These are phyloP conservation scores for Parmales sp. DNA, from an alignment of 108 stramenopile species.

Conservation along the genomic window DNA sequence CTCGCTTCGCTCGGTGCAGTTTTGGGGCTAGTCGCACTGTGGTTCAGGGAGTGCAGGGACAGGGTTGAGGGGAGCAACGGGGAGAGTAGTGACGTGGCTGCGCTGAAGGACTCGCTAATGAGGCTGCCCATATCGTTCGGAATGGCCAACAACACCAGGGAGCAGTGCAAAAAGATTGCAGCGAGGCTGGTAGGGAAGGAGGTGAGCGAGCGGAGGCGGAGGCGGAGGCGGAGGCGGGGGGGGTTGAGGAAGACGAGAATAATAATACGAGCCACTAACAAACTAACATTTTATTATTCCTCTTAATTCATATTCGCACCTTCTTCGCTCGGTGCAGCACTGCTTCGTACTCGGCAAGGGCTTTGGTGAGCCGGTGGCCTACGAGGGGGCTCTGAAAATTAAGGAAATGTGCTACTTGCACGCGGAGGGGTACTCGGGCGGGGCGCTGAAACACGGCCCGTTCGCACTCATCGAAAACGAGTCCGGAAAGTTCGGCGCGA, in stretches of 20 bases:
- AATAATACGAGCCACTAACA: no score
- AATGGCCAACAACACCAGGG: slow-evolving; percentile 83
- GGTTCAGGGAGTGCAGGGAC: slow-evolving; percentile 82
- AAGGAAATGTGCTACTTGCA: slow-evolving; percentile 99
- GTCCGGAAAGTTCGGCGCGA: slow-evolving; percentile 85
- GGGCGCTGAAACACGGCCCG: slow-evolving; percentile 98
- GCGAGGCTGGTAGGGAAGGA: slow-evolving; percentile 68
- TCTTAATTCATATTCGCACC: no score
- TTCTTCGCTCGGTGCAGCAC: no score
- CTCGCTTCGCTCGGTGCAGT: no score
- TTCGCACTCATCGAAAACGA: slow-evolving; percentile 89
- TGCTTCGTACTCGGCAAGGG: slow-evolving; percentile 93
- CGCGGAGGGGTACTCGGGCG: slow-evolving; percentile 97
- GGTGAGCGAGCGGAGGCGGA: no score
- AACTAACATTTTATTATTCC: no score
- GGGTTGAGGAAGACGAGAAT: no score
- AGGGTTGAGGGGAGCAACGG: slow-evolving; percentile 40
- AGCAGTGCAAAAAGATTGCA: slow-evolving; percentile 73
- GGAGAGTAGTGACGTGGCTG: slow-evolving; percentile 36
- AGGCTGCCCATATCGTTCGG: slow-evolving; percentile 93
- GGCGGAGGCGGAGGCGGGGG: no score
- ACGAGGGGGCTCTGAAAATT: slow-evolving; percentile 96
- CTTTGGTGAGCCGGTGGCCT: slow-evolving; percentile 87
- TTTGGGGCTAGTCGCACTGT: slow-evolving; percentile 84
- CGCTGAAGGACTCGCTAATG: slow-evolving; percentile 81